A percentile compares a stretch with the other conserved stretches of the same genome.
Conservation (phyloP, 768 basidiomycete species). For the Dictyophora rubrovolvata region DNA sequence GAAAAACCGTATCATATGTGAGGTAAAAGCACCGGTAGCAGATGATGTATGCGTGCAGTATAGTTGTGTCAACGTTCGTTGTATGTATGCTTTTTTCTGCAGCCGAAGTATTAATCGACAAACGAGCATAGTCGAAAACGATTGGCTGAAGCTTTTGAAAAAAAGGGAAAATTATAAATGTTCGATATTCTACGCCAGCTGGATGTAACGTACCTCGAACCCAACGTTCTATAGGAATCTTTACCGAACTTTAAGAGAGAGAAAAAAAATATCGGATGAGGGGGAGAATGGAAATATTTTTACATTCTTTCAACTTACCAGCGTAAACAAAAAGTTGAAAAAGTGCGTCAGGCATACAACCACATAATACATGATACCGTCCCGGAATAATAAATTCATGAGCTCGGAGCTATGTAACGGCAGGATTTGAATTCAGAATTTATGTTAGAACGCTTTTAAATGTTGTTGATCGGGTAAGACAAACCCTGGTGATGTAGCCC, state of each 20-base stretch:
- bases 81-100: neutral
- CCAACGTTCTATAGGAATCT: neutral
- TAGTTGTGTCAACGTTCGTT: neutral
- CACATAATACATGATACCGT: slow-evolving; percentile 1
- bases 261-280: neutral
- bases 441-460: neutral
- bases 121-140: neutral
- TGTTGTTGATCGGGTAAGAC: neutral
- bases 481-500: neutral
- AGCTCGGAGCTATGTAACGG: neutral
- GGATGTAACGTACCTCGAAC: neutral
- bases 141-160: neutral
- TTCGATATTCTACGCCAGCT: too few species aligned
- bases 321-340: slow-evolving; percentile 1
- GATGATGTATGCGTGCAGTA: neutral
- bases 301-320: neutral
- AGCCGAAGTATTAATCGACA: slow-evolving; percentile 1
- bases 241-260: neutral
- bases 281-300: neutral
- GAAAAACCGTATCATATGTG: neutral
- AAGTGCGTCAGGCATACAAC: neutral
- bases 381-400: neutral
- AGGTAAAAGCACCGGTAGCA: neutral
- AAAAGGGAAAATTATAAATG: neutral
- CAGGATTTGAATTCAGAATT: neutral